Evolutionary conservation across 2,329 filamentous ascomycete species (phyloP).

Genomic region (Xylaria arbuscula): DNA sequence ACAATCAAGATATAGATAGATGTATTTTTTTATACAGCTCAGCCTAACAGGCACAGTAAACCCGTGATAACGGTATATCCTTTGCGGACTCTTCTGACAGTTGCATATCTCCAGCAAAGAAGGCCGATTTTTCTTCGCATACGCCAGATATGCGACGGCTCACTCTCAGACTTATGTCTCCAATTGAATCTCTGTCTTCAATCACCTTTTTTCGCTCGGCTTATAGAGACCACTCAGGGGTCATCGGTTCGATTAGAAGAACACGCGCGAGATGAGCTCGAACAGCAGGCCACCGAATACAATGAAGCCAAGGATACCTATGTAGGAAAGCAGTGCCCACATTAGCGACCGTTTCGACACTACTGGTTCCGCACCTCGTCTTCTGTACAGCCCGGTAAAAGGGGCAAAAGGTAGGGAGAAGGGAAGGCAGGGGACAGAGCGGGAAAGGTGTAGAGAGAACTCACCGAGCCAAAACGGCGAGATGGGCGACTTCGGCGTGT

Average conservation of each 20-base stretch:
- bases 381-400: background rate
- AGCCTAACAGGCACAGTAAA: background rate
- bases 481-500: constrained; percentile 68
- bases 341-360: constrained; percentile 20
- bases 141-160: constrained; percentile 10
- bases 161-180: background rate
- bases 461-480: constrained; percentile 71
- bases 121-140: background rate
- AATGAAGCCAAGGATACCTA: constrained; percentile 69
- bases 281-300: constrained; percentile 71
- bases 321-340: constrained; percentile 5
- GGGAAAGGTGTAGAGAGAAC: constrained; percentile 3
- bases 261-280: constrained; percentile 67
- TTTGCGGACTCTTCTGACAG: background rate
- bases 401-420: background rate
- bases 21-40: constrained; percentile 25
- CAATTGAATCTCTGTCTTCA: background rate
- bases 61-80: background rate
- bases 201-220: background rate
- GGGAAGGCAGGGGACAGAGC: background rate
- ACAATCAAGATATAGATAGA: constrained; percentile 18
- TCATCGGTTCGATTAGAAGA: constrained; percentile 50
- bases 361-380: background rate
- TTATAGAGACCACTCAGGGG: background rate
- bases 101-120: constrained; percentile 10